Percentiles rank a stretch among this genome's conserved stretches.
Evolutionary conservation across 495 filamentous ascomycete genomes (phyloP).

Genomic region (Penicillium maclennaniae): DNA sequence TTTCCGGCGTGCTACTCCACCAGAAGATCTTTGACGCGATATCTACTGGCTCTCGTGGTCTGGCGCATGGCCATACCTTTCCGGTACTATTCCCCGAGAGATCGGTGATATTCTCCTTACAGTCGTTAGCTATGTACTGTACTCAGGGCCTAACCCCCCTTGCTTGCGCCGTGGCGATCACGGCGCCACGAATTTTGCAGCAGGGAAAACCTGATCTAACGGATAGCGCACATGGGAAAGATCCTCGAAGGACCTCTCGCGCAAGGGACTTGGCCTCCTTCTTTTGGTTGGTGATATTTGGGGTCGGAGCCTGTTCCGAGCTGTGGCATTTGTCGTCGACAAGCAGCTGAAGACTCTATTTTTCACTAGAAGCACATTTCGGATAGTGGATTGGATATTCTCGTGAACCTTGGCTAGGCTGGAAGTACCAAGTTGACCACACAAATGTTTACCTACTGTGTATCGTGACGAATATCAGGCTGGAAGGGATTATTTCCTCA

Average conservation of each 20-base stretch:
- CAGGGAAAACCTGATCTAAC: constrained; percentile 43
- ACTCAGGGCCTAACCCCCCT: constrained; percentile 49
- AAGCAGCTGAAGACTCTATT: constrained; percentile 48
- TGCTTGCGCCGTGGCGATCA: constrained; percentile 56
- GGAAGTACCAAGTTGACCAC: constrained; percentile 36
- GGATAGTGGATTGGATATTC: constrained; percentile 10
- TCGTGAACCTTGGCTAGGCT: constrained; percentile 22
- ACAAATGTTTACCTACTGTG: too few relatives aligned
- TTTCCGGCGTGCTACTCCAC: constrained; percentile 30
- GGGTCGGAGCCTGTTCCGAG: constrained; percentile 62
- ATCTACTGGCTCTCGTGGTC: constrained; percentile 30
- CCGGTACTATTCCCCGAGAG: constrained; percentile 15
- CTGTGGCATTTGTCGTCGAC: constrained; percentile 51
- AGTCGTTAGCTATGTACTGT: too few relatives aligned
- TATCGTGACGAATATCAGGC: too few relatives aligned
- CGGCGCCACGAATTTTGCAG: constrained; percentile 55
- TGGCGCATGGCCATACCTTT: constrained; percentile 56
- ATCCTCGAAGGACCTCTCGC: constrained; percentile 45
- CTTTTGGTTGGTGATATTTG: constrained; percentile 63
- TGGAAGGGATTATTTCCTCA: too few relatives aligned
- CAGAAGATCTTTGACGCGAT: constrained; percentile 31
- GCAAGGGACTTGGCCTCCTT: constrained; percentile 39
- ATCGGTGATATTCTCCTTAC: too few relatives aligned
- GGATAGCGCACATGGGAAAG: too few relatives aligned
- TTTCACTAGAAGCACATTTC: constrained; percentile 21